A percentile compares a stretch with the other conserved stretches of the same genome.
Evolutionary conservation across 768 basidiomycete species (phyloP).

Genomic region (Cubamyces lactineus): DNA sequence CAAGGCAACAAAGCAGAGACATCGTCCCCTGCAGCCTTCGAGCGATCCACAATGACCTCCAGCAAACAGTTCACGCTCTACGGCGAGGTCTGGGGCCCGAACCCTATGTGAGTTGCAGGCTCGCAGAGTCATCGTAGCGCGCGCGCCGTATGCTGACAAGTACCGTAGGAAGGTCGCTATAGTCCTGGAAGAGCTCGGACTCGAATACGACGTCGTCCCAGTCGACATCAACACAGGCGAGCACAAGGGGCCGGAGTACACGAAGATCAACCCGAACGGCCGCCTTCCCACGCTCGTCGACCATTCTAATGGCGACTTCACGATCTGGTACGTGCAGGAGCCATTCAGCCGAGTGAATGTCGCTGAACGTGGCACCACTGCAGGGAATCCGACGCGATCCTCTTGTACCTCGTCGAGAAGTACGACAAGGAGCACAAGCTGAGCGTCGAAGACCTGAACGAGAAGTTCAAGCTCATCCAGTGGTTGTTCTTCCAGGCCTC

Average conservation of each 20-base stretch:
- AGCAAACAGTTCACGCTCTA: constrained; percentile 34
- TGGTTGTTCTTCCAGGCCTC: constrained; percentile 48
- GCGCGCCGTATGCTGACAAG: too few relatives aligned
- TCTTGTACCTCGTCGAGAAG: constrained; percentile 44
- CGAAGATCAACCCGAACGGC: constrained; percentile 38
- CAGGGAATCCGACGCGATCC: constrained; percentile 44
- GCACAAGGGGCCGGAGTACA: constrained; percentile 31
- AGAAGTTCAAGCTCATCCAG: constrained; percentile 33
- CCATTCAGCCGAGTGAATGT: not conserved
- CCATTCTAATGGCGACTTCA: constrained; percentile 35
- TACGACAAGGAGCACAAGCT: constrained; percentile 47
- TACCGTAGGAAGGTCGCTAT: not conserved
- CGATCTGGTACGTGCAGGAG: constrained; percentile 29
- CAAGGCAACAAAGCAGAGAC: too few relatives aligned
- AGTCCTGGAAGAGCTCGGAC: constrained; percentile 13
- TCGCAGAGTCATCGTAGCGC: too few relatives aligned
- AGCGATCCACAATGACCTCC: not conserved
- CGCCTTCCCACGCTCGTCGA: constrained; percentile 41
- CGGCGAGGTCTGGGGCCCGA: constrained; percentile 25
- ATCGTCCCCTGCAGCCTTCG: too few relatives aligned
- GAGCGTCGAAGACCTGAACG: constrained; percentile 15
- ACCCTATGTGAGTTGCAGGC: constrained; percentile 4
- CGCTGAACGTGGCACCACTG: not conserved
- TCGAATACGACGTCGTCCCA: constrained; percentile 30
- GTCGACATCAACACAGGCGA: constrained; percentile 29